A percentile compares a stretch with the other conserved stretches of the same genome.
phyloP scores from a whole-genome alignment of 2,329 filamentous ascomycete species.

The Aspergillus fructus region DNA sequence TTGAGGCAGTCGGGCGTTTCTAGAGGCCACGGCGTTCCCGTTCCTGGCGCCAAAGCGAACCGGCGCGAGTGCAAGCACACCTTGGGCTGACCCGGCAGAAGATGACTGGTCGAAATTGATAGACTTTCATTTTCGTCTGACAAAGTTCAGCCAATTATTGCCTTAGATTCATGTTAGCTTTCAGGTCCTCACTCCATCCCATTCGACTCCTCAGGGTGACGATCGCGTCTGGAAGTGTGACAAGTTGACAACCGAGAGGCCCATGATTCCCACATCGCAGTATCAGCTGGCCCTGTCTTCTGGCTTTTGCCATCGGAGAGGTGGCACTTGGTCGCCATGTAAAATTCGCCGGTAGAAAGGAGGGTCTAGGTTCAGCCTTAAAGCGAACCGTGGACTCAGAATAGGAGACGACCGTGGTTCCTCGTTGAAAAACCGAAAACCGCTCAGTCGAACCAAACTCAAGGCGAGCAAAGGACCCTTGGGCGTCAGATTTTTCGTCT shows the following conservation, averaged over 20 bases:
- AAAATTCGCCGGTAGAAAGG: not conserved
- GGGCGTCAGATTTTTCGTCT: not conserved
- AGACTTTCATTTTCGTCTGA: conserved; percentile 1
- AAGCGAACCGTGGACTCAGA: not conserved
- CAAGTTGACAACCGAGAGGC: not conserved
- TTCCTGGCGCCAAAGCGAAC: conserved; percentile 20
- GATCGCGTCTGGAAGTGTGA: not conserved
- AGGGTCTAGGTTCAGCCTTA: not conserved
- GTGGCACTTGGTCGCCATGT: not conserved
- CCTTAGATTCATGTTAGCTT: not conserved
- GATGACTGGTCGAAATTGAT: conserved; percentile 9
- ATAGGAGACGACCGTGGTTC: not conserved
- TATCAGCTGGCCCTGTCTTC: conserved; percentile 2
- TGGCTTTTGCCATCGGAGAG: not conserved
- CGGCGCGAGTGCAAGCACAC: conserved; percentile 6
- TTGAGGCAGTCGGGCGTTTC: conserved; percentile 19
- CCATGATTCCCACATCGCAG: not conserved
- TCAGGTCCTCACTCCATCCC: not conserved
- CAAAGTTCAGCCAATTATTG: conserved; percentile 3
- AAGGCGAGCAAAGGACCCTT: not conserved
- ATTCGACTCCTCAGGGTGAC: conserved; percentile 1
- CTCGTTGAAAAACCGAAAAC: not conserved
- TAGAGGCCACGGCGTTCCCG: conserved; percentile 17
- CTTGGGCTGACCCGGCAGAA: not conserved
- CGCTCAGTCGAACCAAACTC: not conserved